Evolutionary conservation across 768 basidiomycete species (phyloP).

Genomic region (Krasilnikovozyma curviuscula): DNA sequence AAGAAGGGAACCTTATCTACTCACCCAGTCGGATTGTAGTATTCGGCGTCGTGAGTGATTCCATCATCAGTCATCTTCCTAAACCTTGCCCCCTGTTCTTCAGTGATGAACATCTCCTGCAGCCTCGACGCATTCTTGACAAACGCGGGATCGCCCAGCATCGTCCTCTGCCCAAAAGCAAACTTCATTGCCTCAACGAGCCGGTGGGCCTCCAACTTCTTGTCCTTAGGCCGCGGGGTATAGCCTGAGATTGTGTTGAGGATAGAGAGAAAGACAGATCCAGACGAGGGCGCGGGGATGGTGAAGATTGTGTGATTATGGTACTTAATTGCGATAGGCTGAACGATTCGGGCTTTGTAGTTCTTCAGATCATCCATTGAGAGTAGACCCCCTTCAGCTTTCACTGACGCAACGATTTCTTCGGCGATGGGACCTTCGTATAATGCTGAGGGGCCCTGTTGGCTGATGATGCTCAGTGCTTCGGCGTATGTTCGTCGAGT

Average conservation of each 20-base stretch:
- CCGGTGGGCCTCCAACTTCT: slow-evolving; percentile 53
- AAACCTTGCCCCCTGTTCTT: slow-evolving; percentile 17
- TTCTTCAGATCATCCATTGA: slow-evolving; percentile 41
- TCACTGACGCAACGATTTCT: slow-evolving; percentile 51
- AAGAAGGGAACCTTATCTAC: too few relatives aligned
- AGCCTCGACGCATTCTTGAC: slow-evolving; percentile 27
- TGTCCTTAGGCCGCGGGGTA: slow-evolving; percentile 19
- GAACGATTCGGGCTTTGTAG: slow-evolving; percentile 49
- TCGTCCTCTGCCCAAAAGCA: slow-evolving; percentile 26
- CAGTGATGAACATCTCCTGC: slow-evolving; percentile 23
- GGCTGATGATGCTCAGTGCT: slow-evolving; percentile 55
- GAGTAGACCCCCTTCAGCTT: slow-evolving; percentile 57
- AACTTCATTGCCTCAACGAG: slow-evolving; percentile 63
- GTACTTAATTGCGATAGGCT: slow-evolving; percentile 60
- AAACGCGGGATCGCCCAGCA: slow-evolving; percentile 29
- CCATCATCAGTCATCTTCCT: slow-evolving; percentile 22
- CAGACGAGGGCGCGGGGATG: slow-evolving; percentile 55
- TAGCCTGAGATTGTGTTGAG: slow-evolving; percentile 77
- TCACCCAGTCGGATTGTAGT: slow-evolving; percentile 29
- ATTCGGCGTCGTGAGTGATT: slow-evolving; percentile 17
- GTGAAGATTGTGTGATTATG: slow-evolving; percentile 64
- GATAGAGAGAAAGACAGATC: slow-evolving; percentile 75
- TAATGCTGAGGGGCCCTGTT: slow-evolving; percentile 58
- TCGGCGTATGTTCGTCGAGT: slow-evolving; percentile 51
- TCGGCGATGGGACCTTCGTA: slow-evolving; percentile 76